Base-by-base conservation (phyloP, 805 yeast species). In the Starmerella cellae region DNA sequence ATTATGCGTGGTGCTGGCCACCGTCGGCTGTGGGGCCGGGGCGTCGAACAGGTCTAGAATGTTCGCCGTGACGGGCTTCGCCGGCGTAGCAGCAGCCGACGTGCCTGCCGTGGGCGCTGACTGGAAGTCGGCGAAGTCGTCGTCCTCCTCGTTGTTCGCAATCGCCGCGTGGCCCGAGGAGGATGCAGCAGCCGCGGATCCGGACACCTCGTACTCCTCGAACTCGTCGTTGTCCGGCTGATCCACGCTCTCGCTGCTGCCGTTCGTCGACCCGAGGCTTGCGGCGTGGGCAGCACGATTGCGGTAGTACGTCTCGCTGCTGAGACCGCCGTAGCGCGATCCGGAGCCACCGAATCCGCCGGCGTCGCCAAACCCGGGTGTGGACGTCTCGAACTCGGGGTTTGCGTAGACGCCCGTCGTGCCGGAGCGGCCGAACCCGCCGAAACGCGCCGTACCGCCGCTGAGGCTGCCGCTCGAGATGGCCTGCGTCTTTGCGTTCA, bases 51-150 rank as follows among this genome's bases (percentile, higher is more conserved):
- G 39, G 29, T 51, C 56, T 4, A 55, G 47, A 26, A 53, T 52
- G 31, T 43, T 38, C 24, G 50, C 30, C 9, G 56, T 37, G 3
- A 55, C 30, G 5, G 55, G n/a, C 9, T 42, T 29, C n/a, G n/a
- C n/a, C n/a, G n/a, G n/a, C n/a, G n/a, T n/a, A 14, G 51, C 35
- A 13, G 55, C 37, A 8, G 9, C n/a, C n/a, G 60, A 61, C 13
- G 73, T 69, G 16, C 39, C 18, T 16, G 45, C 24, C 1, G 42
- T 29, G 2, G 76, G 73, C n/a, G 79, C 77, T 35, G 66, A 56
- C 56, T 75, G 79, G 68, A 76, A 76, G 51, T 76, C 81, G 49
- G 73, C 80, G 56, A 73, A 73, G 47, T 73, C 78, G 48, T 73
- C 78, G 46, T 73, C 77, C 44, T 64, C 68, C n/a, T 64, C 74